phyloP scores from a whole-genome alignment of 2,329 filamentous ascomycete genomes.

The Neonectria coccinea region DNA sequence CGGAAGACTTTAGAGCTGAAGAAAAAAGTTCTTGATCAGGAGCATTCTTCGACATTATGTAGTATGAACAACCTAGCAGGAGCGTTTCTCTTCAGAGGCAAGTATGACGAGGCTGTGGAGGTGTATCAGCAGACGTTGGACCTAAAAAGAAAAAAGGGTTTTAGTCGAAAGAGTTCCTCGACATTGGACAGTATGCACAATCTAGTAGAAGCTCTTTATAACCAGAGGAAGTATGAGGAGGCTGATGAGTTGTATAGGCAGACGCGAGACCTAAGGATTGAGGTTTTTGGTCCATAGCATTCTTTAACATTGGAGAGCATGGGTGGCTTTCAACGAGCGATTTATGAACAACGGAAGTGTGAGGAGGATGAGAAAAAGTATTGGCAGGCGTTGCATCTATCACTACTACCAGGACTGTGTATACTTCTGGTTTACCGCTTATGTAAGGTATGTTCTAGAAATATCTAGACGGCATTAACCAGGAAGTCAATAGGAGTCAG shows the following conservation, averaged over 20 bases:
- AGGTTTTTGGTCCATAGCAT: too few species aligned
- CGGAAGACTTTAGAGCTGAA: background rate
- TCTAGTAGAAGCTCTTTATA: background rate
- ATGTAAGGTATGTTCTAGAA: background rate
- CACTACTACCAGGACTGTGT: too few species aligned
- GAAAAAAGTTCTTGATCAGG: constrained; percentile 17
- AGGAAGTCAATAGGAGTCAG: background rate
- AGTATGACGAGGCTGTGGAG: constrained; percentile 5
- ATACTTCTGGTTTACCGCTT: too few species aligned
- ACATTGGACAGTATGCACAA: constrained; percentile 22
- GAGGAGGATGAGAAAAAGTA: background rate
- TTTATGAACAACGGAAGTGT: too few species aligned
- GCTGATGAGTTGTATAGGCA: background rate
- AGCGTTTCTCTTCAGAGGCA: too few species aligned
- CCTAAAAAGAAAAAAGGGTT: constrained; percentile 20
- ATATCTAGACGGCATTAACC: background rate
- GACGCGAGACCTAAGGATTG: background rate
- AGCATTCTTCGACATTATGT: constrained; percentile 5
- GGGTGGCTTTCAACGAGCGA: too few species aligned
- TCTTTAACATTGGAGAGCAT: too few species aligned
- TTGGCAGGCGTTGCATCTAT: constrained; percentile 18
- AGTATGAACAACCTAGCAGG: constrained; percentile 20
- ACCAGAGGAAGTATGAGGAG: background rate
- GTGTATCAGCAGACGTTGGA: constrained; percentile 29
- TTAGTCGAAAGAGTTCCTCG: constrained; percentile 30